Conservation (phyloP, 2,329 filamentous ascomycete species). For the Epichloe sylvatica region DNA sequence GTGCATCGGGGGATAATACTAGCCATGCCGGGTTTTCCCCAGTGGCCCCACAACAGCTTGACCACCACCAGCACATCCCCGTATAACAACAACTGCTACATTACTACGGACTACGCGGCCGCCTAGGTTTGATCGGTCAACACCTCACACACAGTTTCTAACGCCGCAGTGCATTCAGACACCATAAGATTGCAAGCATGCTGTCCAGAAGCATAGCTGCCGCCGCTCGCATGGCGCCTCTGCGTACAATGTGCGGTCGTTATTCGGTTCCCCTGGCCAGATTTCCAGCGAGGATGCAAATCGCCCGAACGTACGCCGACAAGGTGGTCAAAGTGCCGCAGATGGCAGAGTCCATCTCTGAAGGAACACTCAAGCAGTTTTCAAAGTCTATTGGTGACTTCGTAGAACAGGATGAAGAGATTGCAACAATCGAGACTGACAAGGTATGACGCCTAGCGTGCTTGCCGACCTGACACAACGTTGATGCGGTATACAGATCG, state of each 20-base stretch:
- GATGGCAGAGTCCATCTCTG: constrained; percentile 98
- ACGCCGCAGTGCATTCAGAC: too few species aligned
- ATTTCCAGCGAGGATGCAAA: constrained; percentile 39
- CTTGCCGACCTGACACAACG: background rate
- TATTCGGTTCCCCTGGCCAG: constrained; percentile 18
- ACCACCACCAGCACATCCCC: too few species aligned
- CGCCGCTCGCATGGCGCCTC: constrained; percentile 29
- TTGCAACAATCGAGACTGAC: constrained; percentile 97
- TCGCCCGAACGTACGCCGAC: constrained; percentile 57
- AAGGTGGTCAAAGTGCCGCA: constrained; percentile 83
- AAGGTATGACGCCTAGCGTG: constrained; percentile 47
- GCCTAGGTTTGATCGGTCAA: too few species aligned
- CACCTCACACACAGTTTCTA: too few species aligned
- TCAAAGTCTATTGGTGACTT: constrained; percentile 84
- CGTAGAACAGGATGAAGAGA: constrained; percentile 91
- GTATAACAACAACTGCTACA: too few species aligned
- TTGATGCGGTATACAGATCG: constrained; percentile 47
- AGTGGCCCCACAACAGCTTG: background rate
- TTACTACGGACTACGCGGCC: too few species aligned
- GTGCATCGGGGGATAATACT: too few species aligned
- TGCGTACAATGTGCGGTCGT: constrained; percentile 22
- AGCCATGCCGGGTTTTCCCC: background rate
- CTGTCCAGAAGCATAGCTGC: constrained; percentile 29
- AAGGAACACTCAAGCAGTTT: constrained; percentile 93
- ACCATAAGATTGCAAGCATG: constrained; percentile 18